phyloP scores from a whole-genome alignment of 2,329 filamentous ascomycete genomes.

The Fusarium sp. region DNA sequence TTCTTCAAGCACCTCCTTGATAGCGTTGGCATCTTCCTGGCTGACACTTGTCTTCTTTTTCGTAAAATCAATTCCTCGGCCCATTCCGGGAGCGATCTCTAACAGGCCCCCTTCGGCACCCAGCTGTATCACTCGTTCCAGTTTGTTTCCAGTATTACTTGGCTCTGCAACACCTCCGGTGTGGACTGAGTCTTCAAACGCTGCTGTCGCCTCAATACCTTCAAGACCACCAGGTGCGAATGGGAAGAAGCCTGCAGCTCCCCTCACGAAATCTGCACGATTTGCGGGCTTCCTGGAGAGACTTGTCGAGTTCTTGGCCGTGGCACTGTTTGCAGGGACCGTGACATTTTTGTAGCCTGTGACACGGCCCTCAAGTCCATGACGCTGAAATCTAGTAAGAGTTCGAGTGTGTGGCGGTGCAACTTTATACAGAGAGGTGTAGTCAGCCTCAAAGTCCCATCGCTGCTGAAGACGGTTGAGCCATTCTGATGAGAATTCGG shows the following conservation, averaged over 20 bases:
- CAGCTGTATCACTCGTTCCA: slow-evolving; percentile 90
- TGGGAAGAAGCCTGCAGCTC: slow-evolving; percentile 92
- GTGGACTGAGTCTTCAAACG: slow-evolving; percentile 80
- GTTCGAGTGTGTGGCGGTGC: slow-evolving; percentile 93
- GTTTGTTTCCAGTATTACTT: slow-evolving; percentile 62
- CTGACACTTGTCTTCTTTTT: slow-evolving; percentile 67
- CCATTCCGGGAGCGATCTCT: slow-evolving; percentile 83
- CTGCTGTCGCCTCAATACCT: slow-evolving; percentile 84
- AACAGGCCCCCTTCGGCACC: slow-evolving; percentile 81
- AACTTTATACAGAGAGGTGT: slow-evolving; percentile 85
- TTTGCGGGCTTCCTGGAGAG: slow-evolving; percentile 86
- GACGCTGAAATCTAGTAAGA: slow-evolving; percentile 90
- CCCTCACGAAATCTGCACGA: slow-evolving; percentile 89
- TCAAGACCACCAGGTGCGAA: slow-evolving; percentile 93
- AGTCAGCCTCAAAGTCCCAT: slow-evolving; percentile 86
- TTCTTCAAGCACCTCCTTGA: slow-evolving; percentile 70
- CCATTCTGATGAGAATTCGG: slow-evolving; percentile 85
- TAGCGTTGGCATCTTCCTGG: slow-evolving; percentile 73
- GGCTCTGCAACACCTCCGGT: slow-evolving; percentile 57
- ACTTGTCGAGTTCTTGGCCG: slow-evolving; percentile 94
- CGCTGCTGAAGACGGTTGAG: slow-evolving; percentile 87
- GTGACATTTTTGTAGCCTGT: slow-evolving; percentile 96
- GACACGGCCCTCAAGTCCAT: slow-evolving; percentile 91
- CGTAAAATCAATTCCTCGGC: slow-evolving; percentile 78
- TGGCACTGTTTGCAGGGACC: slow-evolving; percentile 86